Conservation (phyloP, 495 filamentous ascomycete genomes). For the Xylaria intraflava region DNA sequence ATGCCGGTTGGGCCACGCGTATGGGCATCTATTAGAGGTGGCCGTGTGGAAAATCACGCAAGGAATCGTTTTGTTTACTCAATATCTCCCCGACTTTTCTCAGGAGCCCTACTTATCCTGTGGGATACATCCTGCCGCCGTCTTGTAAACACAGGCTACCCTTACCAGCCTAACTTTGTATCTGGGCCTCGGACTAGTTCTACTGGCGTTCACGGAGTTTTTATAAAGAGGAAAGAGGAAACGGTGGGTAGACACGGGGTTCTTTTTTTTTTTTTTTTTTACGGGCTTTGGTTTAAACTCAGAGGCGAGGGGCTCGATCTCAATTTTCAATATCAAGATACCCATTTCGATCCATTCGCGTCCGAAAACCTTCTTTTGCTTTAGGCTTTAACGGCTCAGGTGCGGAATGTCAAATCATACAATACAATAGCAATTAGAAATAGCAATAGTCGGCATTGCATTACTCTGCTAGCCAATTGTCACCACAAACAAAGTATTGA, state of each 20-base stretch:
- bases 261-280: too few species aligned
- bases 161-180: neutral
- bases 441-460: neutral
- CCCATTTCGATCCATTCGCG: slow-evolving; percentile 1
- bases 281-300: slow-evolving; percentile 3
- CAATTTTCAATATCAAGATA: slow-evolving; percentile 12
- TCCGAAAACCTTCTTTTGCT: neutral
- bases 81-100: neutral
- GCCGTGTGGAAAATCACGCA: neutral
- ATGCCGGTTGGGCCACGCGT: slow-evolving; percentile 69
- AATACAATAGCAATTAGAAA: neutral
- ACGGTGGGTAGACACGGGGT: slow-evolving; percentile 8
- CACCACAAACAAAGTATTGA: neutral
- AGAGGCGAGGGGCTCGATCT: neutral
- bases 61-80: neutral
- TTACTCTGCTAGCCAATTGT: neutral
- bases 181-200: neutral
- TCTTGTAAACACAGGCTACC: neutral
- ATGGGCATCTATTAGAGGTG: slow-evolving; percentile 64
- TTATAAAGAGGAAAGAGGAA: slow-evolving; percentile 5
- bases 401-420: neutral
- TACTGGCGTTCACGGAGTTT: slow-evolving; percentile 12
- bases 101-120: neutral
- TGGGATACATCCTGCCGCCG: neutral
- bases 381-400: neutral